These are phyloP conservation scores for Microcyclosporella mali DNA, from an alignment of 2,329 filamentous ascomycete species.

Conservation along the genomic window DNA sequence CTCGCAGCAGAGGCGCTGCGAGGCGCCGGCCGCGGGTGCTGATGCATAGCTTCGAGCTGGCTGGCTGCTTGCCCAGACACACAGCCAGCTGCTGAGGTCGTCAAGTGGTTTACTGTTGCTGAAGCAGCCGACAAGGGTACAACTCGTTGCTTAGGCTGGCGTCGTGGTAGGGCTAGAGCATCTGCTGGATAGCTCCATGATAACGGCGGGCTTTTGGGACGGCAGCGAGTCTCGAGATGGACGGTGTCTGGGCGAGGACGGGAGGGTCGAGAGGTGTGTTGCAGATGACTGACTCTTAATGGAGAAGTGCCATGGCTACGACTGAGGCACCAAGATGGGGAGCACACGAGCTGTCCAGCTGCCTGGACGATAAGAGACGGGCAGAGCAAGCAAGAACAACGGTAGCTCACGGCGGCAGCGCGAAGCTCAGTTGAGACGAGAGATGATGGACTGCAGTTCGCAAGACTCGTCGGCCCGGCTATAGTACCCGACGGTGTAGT, in stretches of 20 bases:
- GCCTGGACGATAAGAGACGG: slow-evolving; percentile 8
- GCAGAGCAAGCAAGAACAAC: background rate
- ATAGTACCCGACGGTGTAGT: too few relatives aligned
- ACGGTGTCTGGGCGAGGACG: slow-evolving; percentile 1
- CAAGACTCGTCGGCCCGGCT: too few relatives aligned
- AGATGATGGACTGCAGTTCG: too few relatives aligned
- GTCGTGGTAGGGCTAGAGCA: slow-evolving; percentile 11
- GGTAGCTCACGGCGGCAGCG: too few relatives aligned
- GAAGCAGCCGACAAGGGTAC: too few relatives aligned
- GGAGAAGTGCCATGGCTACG: slow-evolving; percentile 12
- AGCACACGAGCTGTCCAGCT: slow-evolving; percentile 16
- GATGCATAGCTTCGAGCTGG: slow-evolving; percentile 64
- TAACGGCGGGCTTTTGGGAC: slow-evolving; percentile 14
- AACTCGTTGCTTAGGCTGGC: slow-evolving; percentile 11
- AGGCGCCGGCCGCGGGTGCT: slow-evolving; percentile 72
- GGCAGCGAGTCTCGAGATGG: slow-evolving; percentile 7
- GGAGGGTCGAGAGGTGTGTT: slow-evolving; percentile 4
- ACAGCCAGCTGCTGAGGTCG: too few relatives aligned
- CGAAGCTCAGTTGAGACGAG: too few relatives aligned
- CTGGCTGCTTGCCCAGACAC: too few relatives aligned
- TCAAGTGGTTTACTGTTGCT: too few relatives aligned
- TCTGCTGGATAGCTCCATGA: slow-evolving; percentile 19
- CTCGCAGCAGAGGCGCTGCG: slow-evolving; percentile 66
- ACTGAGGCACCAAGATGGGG: slow-evolving; percentile 15
- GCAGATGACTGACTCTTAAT: slow-evolving; percentile 15